Evolutionary conservation across 202 grass and related monocot genomes (phyloP).

Genomic region (Alloteropsis angusta): DNA sequence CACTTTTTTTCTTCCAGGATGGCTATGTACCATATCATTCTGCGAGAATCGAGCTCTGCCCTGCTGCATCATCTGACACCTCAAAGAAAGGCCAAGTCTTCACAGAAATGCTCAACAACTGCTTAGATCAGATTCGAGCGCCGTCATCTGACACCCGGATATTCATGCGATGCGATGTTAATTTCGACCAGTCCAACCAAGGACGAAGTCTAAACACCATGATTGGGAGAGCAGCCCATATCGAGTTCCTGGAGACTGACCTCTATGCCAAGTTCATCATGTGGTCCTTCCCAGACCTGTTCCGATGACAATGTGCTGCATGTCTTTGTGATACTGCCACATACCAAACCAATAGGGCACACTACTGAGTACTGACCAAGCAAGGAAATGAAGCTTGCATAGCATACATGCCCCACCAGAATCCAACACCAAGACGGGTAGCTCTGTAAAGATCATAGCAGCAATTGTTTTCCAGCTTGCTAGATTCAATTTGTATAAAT

Average conservation of each 20-base stretch:
- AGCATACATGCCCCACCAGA: constrained; percentile 14
- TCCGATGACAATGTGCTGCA: constrained; percentile 29
- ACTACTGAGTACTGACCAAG: constrained; percentile 27
- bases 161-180: constrained; percentile 87
- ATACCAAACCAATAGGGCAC: constrained; percentile 21
- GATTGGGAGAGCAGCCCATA: constrained; percentile 90
- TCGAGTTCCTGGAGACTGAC: constrained; percentile 91
- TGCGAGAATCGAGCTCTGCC: constrained; percentile 85
- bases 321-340: neutral
- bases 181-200: constrained; percentile 74
- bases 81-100: constrained; percentile 86
- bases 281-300: constrained; percentile 90
- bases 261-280: constrained; percentile 90
- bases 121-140: constrained; percentile 82
- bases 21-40: constrained; percentile 98
- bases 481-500: constrained; percentile 45
- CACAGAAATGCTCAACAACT: constrained; percentile 94
- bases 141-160: constrained; percentile 58
- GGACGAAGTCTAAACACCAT: constrained; percentile 84
- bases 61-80: constrained; percentile 56
- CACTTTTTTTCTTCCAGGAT: constrained; percentile 41
- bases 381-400: constrained; percentile 23
- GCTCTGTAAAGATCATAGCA: constrained; percentile 42
- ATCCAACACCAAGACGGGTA: constrained; percentile 5
- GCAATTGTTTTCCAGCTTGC: constrained; percentile 24